phyloP scores from a whole-genome alignment of 2,329 filamentous ascomycete species.

The Myotisia sp. region DNA sequence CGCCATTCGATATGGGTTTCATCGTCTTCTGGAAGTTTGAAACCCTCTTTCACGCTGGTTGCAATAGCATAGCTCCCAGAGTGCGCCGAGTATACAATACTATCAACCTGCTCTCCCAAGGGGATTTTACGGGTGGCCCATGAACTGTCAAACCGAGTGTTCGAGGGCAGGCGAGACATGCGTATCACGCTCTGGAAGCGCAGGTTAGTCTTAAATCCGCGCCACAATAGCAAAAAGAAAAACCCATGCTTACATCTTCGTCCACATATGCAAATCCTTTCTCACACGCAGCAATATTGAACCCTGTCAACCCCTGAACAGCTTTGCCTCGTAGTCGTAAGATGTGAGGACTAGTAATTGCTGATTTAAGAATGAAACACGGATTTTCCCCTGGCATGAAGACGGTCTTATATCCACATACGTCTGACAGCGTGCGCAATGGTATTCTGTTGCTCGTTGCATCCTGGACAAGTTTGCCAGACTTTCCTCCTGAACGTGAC shows the following conservation, averaged over 20 bases:
- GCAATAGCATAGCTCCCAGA: slow-evolving; percentile 64
- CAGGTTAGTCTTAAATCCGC: not conserved
- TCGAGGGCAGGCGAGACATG: slow-evolving; percentile 55
- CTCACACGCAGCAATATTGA: slow-evolving; percentile 64
- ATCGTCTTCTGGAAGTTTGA: slow-evolving; percentile 75
- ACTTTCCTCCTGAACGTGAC: not conserved
- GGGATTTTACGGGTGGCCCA: slow-evolving; percentile 60
- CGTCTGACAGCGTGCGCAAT: slow-evolving; percentile 34
- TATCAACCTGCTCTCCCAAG: slow-evolving; percentile 55
- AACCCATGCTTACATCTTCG: slow-evolving; percentile 29
- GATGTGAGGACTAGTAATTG: slow-evolving; percentile 61
- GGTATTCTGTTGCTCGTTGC: slow-evolving; percentile 20
- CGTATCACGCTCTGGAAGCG: slow-evolving; percentile 47
- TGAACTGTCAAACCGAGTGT: slow-evolving; percentile 59
- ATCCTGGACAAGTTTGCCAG: not conserved
- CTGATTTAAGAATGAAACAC: slow-evolving; percentile 67
- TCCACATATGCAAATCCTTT: slow-evolving; percentile 74
- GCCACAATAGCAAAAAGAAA: not conserved
- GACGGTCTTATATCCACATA: slow-evolving; percentile 68
- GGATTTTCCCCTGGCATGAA: slow-evolving; percentile 71
- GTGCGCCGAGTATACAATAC: slow-evolving; percentile 61
- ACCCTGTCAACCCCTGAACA: slow-evolving; percentile 57
- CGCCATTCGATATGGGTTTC: slow-evolving; percentile 70
- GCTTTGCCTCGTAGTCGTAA: slow-evolving; percentile 55
- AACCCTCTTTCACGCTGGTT: slow-evolving; percentile 53